phyloP scores from a whole-genome alignment of 1,284 basidiomycete species.

The Phaffia rhodozyma region DNA sequence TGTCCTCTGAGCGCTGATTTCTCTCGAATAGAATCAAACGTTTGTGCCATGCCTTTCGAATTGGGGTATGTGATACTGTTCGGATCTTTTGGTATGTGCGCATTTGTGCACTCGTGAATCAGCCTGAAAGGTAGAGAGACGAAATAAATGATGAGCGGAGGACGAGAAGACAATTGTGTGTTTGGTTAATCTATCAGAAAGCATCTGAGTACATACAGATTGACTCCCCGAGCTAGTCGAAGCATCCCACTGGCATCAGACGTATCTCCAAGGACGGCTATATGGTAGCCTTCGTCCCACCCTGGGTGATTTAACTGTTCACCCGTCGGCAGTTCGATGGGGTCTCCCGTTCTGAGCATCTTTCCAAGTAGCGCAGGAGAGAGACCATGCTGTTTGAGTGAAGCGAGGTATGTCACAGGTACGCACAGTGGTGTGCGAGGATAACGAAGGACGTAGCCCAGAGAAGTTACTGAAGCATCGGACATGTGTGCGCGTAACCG shows the following conservation, averaged over 20 bases:
- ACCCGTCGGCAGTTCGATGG: constrained; percentile 62
- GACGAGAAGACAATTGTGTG: constrained; percentile 20
- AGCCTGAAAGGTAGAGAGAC: constrained; percentile 17
- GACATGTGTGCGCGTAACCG: constrained; percentile 7
- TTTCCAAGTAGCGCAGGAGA: constrained; percentile 56
- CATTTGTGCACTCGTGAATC: constrained; percentile 73
- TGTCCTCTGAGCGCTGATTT: constrained; percentile 60
- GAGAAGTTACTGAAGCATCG: constrained; percentile 52
- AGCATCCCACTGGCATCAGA: constrained; percentile 49
- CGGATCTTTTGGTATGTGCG: constrained; percentile 46
- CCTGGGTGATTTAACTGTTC: constrained; percentile 60
- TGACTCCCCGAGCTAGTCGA: constrained; percentile 48
- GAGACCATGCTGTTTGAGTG: constrained; percentile 46
- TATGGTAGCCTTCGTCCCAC: constrained; percentile 50
- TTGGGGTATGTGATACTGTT: constrained; percentile 13
- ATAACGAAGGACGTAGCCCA: constrained; percentile 71
- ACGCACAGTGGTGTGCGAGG: constrained; percentile 33
- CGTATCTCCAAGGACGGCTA: constrained; percentile 69
- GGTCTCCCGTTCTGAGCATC: constrained; percentile 48
- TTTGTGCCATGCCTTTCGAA: constrained; percentile 32
- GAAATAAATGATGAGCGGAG: constrained; percentile 27
- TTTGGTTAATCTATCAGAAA: constrained; percentile 33
- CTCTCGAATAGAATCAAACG: constrained; percentile 42
- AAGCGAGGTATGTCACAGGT: constrained; percentile 35
- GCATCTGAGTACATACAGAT: constrained; percentile 44